phyloP scores from a whole-genome alignment of 2,329 filamentous ascomycete genomes.

The Rutstroemia sp. region DNA sequence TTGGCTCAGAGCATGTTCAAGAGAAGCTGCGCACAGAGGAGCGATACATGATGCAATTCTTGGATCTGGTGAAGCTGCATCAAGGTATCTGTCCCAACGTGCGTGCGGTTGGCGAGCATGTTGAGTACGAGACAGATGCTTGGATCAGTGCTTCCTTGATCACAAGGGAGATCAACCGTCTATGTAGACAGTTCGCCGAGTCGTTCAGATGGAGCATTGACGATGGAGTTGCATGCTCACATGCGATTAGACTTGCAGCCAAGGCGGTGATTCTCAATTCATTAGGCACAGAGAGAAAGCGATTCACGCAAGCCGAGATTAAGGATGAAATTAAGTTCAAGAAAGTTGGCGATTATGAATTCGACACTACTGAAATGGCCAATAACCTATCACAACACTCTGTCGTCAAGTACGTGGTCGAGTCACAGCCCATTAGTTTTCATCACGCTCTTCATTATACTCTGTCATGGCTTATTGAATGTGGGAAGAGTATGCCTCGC shows the following conservation, averaged over 20 bases:
- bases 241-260: conserved; percentile 65
- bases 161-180: conserved; percentile 87
- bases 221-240: background rate
- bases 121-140: conserved; percentile 95
- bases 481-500: conserved; percentile 66
- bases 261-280: conserved; percentile 85
- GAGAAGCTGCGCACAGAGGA: conserved; percentile 74
- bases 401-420: conserved; percentile 81
- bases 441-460: conserved; percentile 96
- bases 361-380: conserved; percentile 44
- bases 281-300: conserved; percentile 75
- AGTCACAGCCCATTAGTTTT: conserved; percentile 88
- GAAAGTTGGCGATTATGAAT: conserved; percentile 68
- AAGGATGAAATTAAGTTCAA: conserved; percentile 84
- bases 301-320: conserved; percentile 82
- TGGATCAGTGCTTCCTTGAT: conserved; percentile 97
- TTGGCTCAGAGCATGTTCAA: conserved; percentile 82
- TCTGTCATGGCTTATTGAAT: conserved; percentile 90
- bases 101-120: conserved; percentile 85
- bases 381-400: conserved; percentile 39
- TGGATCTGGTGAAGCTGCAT: conserved; percentile 91
- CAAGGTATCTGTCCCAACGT: conserved; percentile 96
- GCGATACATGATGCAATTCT: conserved; percentile 85
- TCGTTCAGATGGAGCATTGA: conserved; percentile 66
- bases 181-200: conserved; percentile 82